Base-by-base conservation (phyloP, 2,329 filamentous ascomycete species). In the Monilinia vaccinii-corymbosi region DNA sequence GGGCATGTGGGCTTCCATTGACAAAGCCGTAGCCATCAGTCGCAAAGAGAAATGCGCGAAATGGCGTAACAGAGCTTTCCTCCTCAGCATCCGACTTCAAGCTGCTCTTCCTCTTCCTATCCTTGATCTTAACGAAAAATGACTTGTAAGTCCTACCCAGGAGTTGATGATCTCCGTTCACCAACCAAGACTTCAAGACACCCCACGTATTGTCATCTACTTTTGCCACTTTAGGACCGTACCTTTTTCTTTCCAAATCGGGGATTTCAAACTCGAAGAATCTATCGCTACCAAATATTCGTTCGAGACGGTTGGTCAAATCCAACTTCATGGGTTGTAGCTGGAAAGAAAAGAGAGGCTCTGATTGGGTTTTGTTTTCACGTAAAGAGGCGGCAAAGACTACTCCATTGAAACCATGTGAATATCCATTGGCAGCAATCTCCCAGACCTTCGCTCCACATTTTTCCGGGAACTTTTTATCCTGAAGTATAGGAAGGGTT, bases 181-280 rank as follows among this genome's bases (percentile, higher is more conserved):
- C 59, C 13, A 73, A 56, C 79, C 79, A 82, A 1, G 67, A 60
- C 8, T 76, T 71, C 32, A 79, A 68, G 0, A 73, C 64, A 0
- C 74, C 64, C 1, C 70, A 63, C 0, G 72, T 71, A 0, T 67
- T 62, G 0, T 71, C 70, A 3, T 74, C 67, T 1, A 75, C 66
- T 18, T 69, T 72, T 2, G 75, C 60, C 0, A 71, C 52, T 0
- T 62, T 53, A 66, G 2, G 71, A 64, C 2, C 49, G 40, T 18
- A 66, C 70, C 28, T 21, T 23, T n/a, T 32, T 0, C 69, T 70
- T 1, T 67, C 71, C 0, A 76, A 73, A 0, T 75, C 74, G 0
- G 83, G 82, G 6, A 85, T 73, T 5, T 76, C 68, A 0, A 86
- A 60, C 57, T 85, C 81, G 1, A 86, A 62, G 49, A 85, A 85